A percentile compares a stretch with the other conserved stretches of the same genome.
Evolutionary conservation across 2,329 filamentous ascomycete species (phyloP).

Genomic region (Arachnopeziza araneosa): DNA sequence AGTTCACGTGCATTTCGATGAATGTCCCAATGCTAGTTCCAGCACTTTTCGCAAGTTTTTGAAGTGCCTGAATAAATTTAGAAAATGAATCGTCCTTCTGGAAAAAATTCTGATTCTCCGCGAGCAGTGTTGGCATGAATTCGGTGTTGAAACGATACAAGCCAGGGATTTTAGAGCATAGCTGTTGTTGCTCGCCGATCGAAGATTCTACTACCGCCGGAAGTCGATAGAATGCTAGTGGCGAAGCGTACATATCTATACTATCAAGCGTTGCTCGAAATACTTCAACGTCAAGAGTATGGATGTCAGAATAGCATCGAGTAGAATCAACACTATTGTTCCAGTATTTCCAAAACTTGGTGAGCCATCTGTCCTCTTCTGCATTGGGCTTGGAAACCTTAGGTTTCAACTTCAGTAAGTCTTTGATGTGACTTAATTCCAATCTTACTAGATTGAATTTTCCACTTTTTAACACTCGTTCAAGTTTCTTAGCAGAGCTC

Average conservation of each 20-base stretch:
- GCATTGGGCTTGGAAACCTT: not conserved
- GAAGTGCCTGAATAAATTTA: slow-evolving; percentile 15
- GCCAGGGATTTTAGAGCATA: slow-evolving; percentile 15
- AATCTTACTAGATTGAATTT: slow-evolving; percentile 23
- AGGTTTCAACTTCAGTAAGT: slow-evolving; percentile 11
- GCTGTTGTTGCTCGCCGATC: not conserved
- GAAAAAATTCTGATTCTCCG: slow-evolving; percentile 4
- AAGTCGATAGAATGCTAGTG: slow-evolving; percentile 5
- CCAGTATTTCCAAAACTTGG: slow-evolving; percentile 21
- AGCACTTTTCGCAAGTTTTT: slow-evolving; percentile 2
- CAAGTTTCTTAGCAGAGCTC: not conserved
- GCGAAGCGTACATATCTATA: slow-evolving; percentile 3
- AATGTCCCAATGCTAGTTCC: not conserved
- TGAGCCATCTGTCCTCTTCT: slow-evolving; percentile 17
- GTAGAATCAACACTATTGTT: slow-evolving; percentile 3
- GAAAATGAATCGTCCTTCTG: slow-evolving; percentile 5
- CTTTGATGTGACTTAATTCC: slow-evolving; percentile 12
- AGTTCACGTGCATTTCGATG: slow-evolving; percentile 3
- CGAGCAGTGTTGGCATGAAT: slow-evolving; percentile 14
- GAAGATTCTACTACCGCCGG: slow-evolving; percentile 16
- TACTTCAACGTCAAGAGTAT: slow-evolving; percentile 3
- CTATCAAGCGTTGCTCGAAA: slow-evolving; percentile 8
- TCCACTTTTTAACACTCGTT: not conserved
- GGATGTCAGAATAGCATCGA: not conserved
- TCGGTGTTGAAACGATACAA: slow-evolving; percentile 11